phyloP scores from a whole-genome alignment of 2,329 filamentous ascomycete genomes.

The Zopfia rhizophila region DNA sequence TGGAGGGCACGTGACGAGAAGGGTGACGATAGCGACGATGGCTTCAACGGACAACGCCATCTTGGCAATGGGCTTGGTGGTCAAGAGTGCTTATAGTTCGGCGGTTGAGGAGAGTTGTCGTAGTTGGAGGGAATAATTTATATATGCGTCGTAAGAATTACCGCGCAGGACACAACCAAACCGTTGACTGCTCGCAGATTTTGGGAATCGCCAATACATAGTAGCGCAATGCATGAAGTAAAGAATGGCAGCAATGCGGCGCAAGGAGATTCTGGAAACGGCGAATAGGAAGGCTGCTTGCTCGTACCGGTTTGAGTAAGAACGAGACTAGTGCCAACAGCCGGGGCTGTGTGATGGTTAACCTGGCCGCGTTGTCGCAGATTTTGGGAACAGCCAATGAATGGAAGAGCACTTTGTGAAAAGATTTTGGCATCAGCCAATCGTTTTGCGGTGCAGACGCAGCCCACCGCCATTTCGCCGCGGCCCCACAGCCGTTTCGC shows the following conservation, averaged over 20 bases:
- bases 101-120: not conserved
- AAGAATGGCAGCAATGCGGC: not conserved
- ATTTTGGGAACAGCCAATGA: too few relatives aligned
- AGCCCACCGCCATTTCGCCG: not conserved
- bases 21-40: slow-evolving; percentile 10
- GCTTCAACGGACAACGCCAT: slow-evolving; percentile 8
- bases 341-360: too few relatives aligned
- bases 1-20: slow-evolving; percentile 10
- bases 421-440: slow-evolving; percentile 10
- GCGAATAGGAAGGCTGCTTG: slow-evolving; percentile 5
- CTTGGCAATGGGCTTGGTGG: not conserved
- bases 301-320: too few relatives aligned
- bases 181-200: slow-evolving; percentile 3
- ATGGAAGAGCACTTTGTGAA: too few relatives aligned
- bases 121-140: slow-evolving; percentile 1
- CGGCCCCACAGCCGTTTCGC: too few relatives aligned
- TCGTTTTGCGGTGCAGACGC: not conserved
- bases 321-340: too few relatives aligned
- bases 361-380: too few relatives aligned
- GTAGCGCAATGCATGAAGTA: not conserved
- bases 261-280: slow-evolving; percentile 8
- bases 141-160: not conserved
- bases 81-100: not conserved
- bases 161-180: not conserved
- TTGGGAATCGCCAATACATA: slow-evolving; percentile 7